Base-by-base conservation (phyloP, 2,329 filamentous ascomycete species). In the Leptographium wingfieldii region DNA sequence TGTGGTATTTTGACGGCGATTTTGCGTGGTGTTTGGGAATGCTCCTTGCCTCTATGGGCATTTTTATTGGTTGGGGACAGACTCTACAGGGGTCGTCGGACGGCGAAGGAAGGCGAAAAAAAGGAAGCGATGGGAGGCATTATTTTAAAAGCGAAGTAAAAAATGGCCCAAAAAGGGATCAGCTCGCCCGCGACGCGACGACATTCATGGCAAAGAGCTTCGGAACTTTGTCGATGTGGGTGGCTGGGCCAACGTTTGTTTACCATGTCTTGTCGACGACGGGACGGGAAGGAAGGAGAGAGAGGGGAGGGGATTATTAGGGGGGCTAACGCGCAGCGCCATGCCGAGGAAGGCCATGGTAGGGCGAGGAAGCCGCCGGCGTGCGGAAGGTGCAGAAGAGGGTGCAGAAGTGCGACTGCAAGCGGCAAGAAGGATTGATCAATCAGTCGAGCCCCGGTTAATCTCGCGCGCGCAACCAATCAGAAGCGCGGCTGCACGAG, bases 351-450 rank as follows among this genome's bases (percentile, higher is more conserved):
- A 51, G 33, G 29, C 27, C 12, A n/a, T 33, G 43, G 40, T 29
- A 29, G 46, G 27, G 40, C 25, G 25, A 19, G n/a, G 54, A 52
- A 51, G 11, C 35, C 7, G 25, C 22, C 51, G 10, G 38, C 43
- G 25, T 35, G 25, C 22, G 25, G 4, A 53, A 35, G 35, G 14
- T 22, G 35, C 29, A 54, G 52, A 29, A 38, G n/a, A 35, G 27
- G 11, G n/a, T 43, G 49, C 57, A 48, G 35, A 14, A 31, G 49
- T 55, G 58, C 56, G 55, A 27, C 57, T 59, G 60, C 58, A 59
- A 52, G 62, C 60, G 60, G 62, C 60, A 43, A 60, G 51, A 22
- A 33, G 25, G 53, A 55, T 48, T 35, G 57, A 38, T 19, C 25
- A 59, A 52, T 48, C 52, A 48, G 40, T 38, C 31, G 29, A 46